phyloP scores from a whole-genome alignment of 2,329 filamentous ascomycete species.

The Fusarium sp. region DNA sequence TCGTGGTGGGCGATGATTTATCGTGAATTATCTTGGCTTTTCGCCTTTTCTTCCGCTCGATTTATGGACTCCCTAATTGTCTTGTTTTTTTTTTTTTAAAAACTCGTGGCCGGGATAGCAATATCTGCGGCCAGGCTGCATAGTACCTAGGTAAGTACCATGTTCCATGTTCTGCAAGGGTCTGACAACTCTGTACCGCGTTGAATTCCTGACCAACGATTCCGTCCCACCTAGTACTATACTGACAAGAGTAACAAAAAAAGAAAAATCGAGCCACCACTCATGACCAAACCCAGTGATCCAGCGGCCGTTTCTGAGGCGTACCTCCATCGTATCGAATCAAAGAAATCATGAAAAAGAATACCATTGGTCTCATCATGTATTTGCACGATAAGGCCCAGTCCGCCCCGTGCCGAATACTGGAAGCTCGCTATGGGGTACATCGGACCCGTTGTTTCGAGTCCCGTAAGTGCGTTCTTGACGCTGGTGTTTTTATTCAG shows the following conservation, averaged over 20 bases:
- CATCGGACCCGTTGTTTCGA: conserved; percentile 16
- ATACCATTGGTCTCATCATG: conserved; percentile 34
- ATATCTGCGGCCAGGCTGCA: conserved; percentile 46
- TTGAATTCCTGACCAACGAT: conserved; percentile 9
- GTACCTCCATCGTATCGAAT: conserved; percentile 20
- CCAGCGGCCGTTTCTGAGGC: conserved; percentile 17
- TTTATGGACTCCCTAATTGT: background rate
- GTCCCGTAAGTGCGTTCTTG: conserved; percentile 15
- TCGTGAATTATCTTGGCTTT: background rate
- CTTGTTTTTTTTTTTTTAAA: conserved; percentile 1
- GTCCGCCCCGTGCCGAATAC: background rate
- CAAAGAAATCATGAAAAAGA: conserved; percentile 34
- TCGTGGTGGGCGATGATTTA: conserved; percentile 42
- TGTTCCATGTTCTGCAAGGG: conserved; percentile 8
- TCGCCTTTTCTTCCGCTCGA: background rate
- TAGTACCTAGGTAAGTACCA: conserved; percentile 19
- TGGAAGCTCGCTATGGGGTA: conserved; percentile 3
- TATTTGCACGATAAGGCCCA: conserved; percentile 23
- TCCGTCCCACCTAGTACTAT: conserved; percentile 14
- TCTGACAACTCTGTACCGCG: conserved; percentile 12
- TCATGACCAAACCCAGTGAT: conserved; percentile 17
- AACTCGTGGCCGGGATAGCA: conserved; percentile 42
- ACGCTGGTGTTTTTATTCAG: conserved; percentile 17
- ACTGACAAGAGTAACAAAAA: conserved; percentile 17
- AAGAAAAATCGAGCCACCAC: conserved; percentile 15